A percentile compares a stretch with the other conserved stretches of the same genome.
Conservation (phyloP, 2,329 filamentous ascomycete genomes). For the Aspergillus aculeatus region DNA sequence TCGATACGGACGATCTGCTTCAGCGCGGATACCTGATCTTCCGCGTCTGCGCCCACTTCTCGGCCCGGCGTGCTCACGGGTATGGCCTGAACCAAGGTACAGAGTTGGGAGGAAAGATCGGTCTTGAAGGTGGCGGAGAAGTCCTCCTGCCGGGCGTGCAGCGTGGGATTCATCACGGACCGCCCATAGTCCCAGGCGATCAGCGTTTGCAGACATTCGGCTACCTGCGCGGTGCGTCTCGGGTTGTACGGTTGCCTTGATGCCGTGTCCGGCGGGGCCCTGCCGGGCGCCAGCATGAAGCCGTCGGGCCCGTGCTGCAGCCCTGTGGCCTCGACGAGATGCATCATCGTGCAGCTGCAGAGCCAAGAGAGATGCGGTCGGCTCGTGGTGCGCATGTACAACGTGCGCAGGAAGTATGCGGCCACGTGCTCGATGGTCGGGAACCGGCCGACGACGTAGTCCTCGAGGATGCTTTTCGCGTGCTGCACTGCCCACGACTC, state of each 20-base stretch:
- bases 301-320: slow-evolving; percentile 20
- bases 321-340: slow-evolving; percentile 52
- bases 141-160: slow-evolving; percentile 14
- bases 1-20: slow-evolving; percentile 11
- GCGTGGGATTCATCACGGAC: slow-evolving; percentile 26
- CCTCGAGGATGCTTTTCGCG: slow-evolving; percentile 48
- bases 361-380: slow-evolving; percentile 55
- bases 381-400: slow-evolving; percentile 52
- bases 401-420: slow-evolving; percentile 51
- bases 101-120: neutral
- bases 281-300: slow-evolving; percentile 19
- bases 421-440: slow-evolving; percentile 28
- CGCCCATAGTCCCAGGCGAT: slow-evolving; percentile 37
- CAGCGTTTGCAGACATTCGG: slow-evolving; percentile 29
- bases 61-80: neutral
- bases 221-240: slow-evolving; percentile 29
- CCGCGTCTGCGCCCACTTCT: neutral
- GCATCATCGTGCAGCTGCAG: slow-evolving; percentile 55
- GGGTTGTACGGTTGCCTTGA: slow-evolving; percentile 19
- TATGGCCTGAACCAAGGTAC: neutral
- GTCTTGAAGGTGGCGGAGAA: slow-evolving; percentile 15
- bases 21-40: slow-evolving; percentile 13
- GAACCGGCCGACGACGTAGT: slow-evolving; percentile 24
- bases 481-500: slow-evolving; percentile 31
- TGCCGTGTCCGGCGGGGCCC: neutral